A percentile compares a stretch with the other conserved stretches of the same genome.
Conservation (phyloP, 768 basidiomycete species). For the Rhodotorula graminis region DNA sequence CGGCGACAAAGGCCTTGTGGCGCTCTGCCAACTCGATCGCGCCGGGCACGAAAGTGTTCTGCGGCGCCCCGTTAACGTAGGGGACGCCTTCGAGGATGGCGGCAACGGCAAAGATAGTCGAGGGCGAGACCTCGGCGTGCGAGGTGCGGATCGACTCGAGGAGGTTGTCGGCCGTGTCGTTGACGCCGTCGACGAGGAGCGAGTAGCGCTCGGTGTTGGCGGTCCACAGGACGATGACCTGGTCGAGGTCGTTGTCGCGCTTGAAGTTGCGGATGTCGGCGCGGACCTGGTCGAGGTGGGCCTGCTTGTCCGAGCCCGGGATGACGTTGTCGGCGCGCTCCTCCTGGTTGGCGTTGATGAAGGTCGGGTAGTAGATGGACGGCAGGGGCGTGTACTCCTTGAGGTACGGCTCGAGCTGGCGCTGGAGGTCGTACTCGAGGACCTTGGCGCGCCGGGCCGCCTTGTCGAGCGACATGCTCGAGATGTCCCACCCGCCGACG, state of each 20-base stretch:
- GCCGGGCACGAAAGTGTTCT: conserved; percentile 98
- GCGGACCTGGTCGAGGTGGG: conserved; percentile 84
- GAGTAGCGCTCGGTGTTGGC: conserved; percentile 96
- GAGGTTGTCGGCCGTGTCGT: conserved; percentile 86
- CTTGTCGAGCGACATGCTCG: conserved; percentile 71
- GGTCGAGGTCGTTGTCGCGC: conserved; percentile 70
- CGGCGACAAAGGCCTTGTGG: conserved; percentile 85
- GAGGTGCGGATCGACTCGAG: conserved; percentile 74
- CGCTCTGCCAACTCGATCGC: conserved; percentile 87
- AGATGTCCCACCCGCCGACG: conserved; percentile 97
- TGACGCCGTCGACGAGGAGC: conserved; percentile 87
- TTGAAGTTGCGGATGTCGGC: conserved; percentile 94
- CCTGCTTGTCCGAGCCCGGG: conserved; percentile 77
- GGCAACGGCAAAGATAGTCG: conserved; percentile 90
- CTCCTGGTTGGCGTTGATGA: conserved; percentile 96
- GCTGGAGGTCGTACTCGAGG: conserved; percentile 92
- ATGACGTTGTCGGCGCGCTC: conserved; percentile 91
- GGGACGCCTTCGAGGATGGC: conserved; percentile 90
- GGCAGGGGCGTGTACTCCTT: conserved; percentile 75
- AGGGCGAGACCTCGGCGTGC: conserved; percentile 92
- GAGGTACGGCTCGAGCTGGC: conserved; percentile 86
- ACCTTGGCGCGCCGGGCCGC: conserved; percentile 92
- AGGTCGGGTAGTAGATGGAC: conserved; percentile 83
- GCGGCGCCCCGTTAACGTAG: conserved; percentile 88
- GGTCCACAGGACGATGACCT: conserved; percentile 93